Evolutionary conservation across 2,329 filamentous ascomycete species (phyloP).

Genomic region (Xylariaceae sp.): DNA sequence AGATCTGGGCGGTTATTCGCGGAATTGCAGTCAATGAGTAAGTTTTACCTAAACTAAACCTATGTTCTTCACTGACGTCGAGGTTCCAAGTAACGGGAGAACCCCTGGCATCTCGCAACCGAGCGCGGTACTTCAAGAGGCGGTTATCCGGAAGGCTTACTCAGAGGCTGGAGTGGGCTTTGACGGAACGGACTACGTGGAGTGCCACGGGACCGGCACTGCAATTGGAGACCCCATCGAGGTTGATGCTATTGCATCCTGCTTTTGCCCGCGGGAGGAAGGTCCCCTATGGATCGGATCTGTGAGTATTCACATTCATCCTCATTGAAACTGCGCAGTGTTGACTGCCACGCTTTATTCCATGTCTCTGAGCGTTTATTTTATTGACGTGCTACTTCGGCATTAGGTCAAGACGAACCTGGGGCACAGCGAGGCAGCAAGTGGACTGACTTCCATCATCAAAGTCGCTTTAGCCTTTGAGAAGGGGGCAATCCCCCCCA

Average conservation of each 20-base stretch:
- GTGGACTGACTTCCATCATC: slow-evolving; percentile 16
- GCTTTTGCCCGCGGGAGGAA: neutral
- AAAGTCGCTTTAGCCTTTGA: slow-evolving; percentile 14
- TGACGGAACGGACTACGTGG: slow-evolving; percentile 1
- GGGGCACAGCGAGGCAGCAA: slow-evolving; percentile 18
- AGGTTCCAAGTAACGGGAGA: no score
- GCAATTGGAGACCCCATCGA: slow-evolving; percentile 4
- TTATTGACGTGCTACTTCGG: neutral
- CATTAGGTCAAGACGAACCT: slow-evolving; percentile 13
- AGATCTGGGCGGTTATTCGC: slow-evolving; percentile 15
- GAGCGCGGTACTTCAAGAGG: slow-evolving; percentile 29
- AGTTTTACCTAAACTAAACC: no score
- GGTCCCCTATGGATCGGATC: neutral
- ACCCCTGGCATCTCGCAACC: slow-evolving; percentile 44
- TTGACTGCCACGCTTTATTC: no score
- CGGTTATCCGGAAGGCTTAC: slow-evolving; percentile 34
- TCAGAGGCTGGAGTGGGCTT: slow-evolving; percentile 23
- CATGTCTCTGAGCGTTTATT: no score
- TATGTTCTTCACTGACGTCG: no score
- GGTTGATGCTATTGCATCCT: neutral
- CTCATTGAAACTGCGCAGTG: no score
- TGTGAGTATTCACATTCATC: no score
- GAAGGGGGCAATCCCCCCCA: slow-evolving; percentile 12
- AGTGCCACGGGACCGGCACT: slow-evolving; percentile 8
- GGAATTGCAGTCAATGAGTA: slow-evolving; percentile 17